These are phyloP conservation scores for Blastomyces parvus DNA, from an alignment of 2,329 filamentous ascomycete species.

Conservation along the genomic window DNA sequence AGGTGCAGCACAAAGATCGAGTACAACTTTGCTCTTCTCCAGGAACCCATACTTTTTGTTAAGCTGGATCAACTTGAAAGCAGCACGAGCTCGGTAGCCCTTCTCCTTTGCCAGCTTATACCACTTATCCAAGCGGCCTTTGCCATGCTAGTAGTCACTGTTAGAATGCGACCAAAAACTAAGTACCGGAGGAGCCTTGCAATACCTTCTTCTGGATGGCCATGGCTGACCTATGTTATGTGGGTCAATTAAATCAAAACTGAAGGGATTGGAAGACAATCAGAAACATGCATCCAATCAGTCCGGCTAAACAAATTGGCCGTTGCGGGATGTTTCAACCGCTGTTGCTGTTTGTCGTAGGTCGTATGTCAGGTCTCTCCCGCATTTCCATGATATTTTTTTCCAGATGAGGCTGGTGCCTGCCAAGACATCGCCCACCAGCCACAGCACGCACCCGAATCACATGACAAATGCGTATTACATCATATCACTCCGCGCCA, in stretches of 20 bases:
- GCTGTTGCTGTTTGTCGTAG: background rate
- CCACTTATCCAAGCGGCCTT: constrained; percentile 97
- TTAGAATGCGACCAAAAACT: constrained; percentile 22
- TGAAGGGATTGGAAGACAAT: background rate
- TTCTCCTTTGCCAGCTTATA: constrained; percentile 98
- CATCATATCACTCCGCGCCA: background rate
- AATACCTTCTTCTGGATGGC: constrained; percentile 85
- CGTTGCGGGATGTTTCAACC: background rate
- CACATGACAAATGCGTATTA: background rate
- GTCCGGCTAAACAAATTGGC: background rate
- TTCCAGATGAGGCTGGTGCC: background rate
- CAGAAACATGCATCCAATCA: background rate
- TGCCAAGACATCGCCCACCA: constrained; percentile 15
- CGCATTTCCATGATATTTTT: background rate
- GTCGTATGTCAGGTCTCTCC: background rate
- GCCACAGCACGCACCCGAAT: background rate
- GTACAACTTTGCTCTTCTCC: constrained; percentile 87
- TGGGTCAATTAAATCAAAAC: background rate
- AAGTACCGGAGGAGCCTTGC: constrained; percentile 12
- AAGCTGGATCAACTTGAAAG: constrained; percentile 95
- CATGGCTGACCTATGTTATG: constrained; percentile 46
- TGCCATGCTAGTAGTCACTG: constrained; percentile 58
- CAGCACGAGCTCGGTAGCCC: constrained; percentile 87
- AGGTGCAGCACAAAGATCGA: constrained; percentile 95
- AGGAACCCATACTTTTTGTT: constrained; percentile 99